Evolutionary conservation across 352 stramenopile genomes (phyloP).

Genomic region (Phytophthora sp.): DNA sequence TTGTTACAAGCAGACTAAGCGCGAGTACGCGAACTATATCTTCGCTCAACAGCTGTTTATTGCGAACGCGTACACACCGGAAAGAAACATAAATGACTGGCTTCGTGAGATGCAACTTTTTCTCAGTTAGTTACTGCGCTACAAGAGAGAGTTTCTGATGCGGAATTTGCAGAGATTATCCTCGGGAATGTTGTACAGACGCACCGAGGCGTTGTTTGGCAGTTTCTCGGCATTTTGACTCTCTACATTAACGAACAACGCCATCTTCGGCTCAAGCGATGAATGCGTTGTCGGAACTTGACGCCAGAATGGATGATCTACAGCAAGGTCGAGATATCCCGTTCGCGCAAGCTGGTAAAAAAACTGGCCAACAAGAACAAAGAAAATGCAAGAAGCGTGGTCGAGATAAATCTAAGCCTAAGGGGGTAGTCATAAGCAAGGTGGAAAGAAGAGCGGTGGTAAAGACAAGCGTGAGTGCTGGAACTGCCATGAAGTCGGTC

Average conservation of each 20-base stretch:
- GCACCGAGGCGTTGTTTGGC: conserved; percentile 5
- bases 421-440: neutral
- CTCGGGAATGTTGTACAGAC: conserved; percentile 7
- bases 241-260: neutral
- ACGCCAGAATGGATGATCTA: neutral
- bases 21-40: conserved; percentile 22
- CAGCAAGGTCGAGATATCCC: neutral
- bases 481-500: conserved; percentile 14
- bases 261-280: conserved; percentile 16
- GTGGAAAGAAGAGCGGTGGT: conserved; percentile 1
- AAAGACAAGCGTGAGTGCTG: conserved; percentile 17
- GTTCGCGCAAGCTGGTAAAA: conserved; percentile 7
- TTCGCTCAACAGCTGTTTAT: conserved; percentile 1
- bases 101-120: conserved; percentile 15
- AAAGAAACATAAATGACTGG: conserved; percentile 7
- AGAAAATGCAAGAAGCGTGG: neutral
- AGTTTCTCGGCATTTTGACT: conserved; percentile 1
- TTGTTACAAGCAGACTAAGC: conserved; percentile 17
- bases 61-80: conserved; percentile 6
- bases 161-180: conserved; percentile 13
- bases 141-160: conserved; percentile 7
- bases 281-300: conserved; percentile 17
- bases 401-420: conserved; percentile 4
- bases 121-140: conserved; percentile 1
- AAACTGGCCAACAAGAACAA: neutral